Conservation (phyloP, 768 basidiomycete species). For the Suillus variegatus region DNA sequence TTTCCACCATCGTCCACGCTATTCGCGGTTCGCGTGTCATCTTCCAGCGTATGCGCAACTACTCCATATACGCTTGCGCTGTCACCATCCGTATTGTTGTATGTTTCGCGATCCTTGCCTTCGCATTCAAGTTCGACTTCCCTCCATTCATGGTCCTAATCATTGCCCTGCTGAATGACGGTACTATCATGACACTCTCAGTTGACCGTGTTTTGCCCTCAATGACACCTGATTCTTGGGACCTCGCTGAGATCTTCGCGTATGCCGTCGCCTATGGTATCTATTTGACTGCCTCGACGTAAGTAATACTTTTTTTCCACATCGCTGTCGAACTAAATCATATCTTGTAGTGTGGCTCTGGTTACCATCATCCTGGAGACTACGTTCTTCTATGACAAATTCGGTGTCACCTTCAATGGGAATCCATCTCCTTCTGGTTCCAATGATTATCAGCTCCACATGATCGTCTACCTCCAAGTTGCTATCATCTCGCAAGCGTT, state of each 20-base stretch:
- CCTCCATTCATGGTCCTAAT: constrained; percentile 99
- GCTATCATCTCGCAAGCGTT: constrained; percentile 99
- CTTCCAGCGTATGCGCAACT: constrained; percentile 99
- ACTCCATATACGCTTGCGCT: constrained; percentile 95
- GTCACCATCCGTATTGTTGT: constrained; percentile 99
- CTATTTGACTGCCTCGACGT: constrained; percentile 92
- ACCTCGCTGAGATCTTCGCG: constrained; percentile 93
- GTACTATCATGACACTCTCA: constrained; percentile 98
- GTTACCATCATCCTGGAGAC: constrained; percentile 86
- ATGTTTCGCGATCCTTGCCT: constrained; percentile 93
- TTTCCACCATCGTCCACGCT: constrained; percentile 98
- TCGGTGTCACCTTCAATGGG: constrained; percentile 63
- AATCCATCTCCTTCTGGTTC: constrained; percentile 22
- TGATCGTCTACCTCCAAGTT: constrained; percentile 93
- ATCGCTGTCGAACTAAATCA: constrained; percentile 12
- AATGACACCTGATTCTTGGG: constrained; percentile 92
- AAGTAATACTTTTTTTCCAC: constrained; percentile 32
- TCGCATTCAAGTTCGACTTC: constrained; percentile 97
- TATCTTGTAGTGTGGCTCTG: constrained; percentile 60
- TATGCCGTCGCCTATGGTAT: constrained; percentile 95
- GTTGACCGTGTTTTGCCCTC: constrained; percentile 96
- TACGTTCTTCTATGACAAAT: constrained; percentile 85
- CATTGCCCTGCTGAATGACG: constrained; percentile 95
- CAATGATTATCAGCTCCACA: constrained; percentile 80
- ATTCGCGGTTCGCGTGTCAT: constrained; percentile 98